phyloP scores from a whole-genome alignment of 345 rosid genomes.

The Eucalyptus microcorys region DNA sequence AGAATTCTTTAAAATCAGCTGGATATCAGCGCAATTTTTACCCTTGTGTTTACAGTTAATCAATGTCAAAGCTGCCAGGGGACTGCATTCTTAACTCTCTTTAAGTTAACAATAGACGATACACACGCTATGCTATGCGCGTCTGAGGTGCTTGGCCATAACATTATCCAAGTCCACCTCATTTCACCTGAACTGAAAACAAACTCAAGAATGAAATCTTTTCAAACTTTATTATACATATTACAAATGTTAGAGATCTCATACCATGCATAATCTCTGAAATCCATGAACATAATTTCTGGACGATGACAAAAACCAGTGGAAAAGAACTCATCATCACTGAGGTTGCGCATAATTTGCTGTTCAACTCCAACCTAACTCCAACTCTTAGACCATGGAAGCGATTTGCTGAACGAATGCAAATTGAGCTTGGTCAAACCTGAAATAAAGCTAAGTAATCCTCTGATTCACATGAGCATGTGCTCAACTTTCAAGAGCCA shows the following conservation, averaged over 20 bases:
- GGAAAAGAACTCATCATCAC: not conserved
- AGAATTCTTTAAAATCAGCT: not conserved
- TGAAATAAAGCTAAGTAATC: not conserved
- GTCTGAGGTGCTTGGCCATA: not conserved
- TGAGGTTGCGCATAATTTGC: not conserved
- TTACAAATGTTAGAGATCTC: not conserved
- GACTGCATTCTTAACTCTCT: not conserved
- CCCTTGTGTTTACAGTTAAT: not conserved
- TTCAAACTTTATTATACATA: not conserved
- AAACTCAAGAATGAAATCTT: not conserved
- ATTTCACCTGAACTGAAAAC: not conserved
- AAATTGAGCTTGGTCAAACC: not conserved
- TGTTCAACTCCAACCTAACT: not conserved
- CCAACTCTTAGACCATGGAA: not conserved
- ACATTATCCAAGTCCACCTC: not conserved
- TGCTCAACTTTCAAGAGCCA: not conserved
- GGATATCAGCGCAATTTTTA: not conserved
- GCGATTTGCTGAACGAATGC: not conserved
- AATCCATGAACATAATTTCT: not conserved
- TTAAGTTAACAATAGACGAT: not conserved
- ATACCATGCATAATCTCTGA: not conserved
- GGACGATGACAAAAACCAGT: not conserved
- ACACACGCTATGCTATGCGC: not conserved
- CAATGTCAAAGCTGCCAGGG: not conserved
- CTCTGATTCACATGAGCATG: not conserved